Evolutionary conservation across 1,284 basidiomycete species (phyloP).

Genomic region (Cutaneotrichosporon dermatis): DNA sequence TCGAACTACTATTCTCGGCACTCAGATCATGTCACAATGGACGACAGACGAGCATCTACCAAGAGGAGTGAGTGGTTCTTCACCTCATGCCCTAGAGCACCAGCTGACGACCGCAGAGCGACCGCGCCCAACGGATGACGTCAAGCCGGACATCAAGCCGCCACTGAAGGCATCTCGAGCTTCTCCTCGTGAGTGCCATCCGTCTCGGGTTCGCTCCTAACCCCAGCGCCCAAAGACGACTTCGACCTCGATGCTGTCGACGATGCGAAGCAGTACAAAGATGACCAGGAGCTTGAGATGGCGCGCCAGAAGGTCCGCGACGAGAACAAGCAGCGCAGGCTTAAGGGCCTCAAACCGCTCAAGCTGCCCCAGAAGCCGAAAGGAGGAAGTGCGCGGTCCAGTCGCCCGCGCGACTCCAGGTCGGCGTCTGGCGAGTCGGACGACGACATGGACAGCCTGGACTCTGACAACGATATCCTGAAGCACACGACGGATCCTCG

Average conservation of each 20-base stretch:
- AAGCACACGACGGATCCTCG: not conserved
- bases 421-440: not conserved
- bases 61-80: not conserved
- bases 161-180: conserved; percentile 3
- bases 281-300: conserved; percentile 12
- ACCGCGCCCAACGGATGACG: not conserved
- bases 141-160: not conserved
- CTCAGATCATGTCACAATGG: too few relatives aligned
- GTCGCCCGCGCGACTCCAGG: not conserved
- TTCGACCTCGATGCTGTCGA: conserved; percentile 26
- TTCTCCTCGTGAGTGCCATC: conserved; percentile 13
- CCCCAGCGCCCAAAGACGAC: conserved; percentile 33
- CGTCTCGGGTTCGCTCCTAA: too few relatives aligned
- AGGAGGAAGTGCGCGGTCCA: not conserved
- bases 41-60: too few relatives aligned
- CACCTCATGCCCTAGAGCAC: too few relatives aligned
- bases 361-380: conserved; percentile 16
- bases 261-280: conserved; percentile 26
- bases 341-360: conserved; percentile 13
- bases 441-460: not conserved
- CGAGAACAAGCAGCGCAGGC: not conserved
- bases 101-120: not conserved
- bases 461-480: not conserved
- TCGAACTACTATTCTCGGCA: too few relatives aligned
- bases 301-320: conserved; percentile 1